Evolutionary conservation across 306 rosid species (phyloP).

Genomic region (Ormosia semicastrata): DNA sequence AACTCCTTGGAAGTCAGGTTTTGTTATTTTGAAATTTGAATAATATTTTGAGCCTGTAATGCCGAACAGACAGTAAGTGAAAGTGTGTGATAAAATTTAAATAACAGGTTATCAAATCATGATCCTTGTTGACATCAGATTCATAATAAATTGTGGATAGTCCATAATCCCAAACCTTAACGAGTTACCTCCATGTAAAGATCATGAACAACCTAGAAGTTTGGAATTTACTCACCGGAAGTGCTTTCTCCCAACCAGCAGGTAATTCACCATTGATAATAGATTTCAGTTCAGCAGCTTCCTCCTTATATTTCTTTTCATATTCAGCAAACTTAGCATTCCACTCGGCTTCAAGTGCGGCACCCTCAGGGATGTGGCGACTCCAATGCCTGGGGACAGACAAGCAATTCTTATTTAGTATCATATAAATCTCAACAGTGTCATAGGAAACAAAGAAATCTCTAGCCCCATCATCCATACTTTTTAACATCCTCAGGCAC

Average conservation of each 20-base stretch:
- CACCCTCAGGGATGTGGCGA: constrained; percentile 76
- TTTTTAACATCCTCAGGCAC: constrained; percentile 93
- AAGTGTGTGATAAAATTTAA: background rate
- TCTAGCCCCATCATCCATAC: constrained; percentile 44
- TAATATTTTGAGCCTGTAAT: background rate
- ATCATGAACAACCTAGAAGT: background rate
- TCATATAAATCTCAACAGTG: constrained; percentile 16
- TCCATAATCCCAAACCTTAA: background rate
- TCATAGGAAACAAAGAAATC: background rate
- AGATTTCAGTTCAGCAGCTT: constrained; percentile 75
- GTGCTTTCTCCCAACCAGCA: constrained; percentile 96
- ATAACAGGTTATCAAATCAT: background rate
- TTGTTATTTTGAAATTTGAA: background rate
- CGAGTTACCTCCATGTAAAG: background rate
- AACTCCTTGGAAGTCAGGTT: background rate
- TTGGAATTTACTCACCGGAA: constrained; percentile 69
- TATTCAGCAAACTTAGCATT: constrained; percentile 85
- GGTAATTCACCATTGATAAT: constrained; percentile 73
- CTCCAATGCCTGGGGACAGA: constrained; percentile 80
- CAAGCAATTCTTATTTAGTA: constrained; percentile 22
- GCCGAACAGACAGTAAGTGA: background rate
- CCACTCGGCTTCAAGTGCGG: constrained; percentile 89
- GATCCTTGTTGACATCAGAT: background rate
- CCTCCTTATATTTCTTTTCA: constrained; percentile 87
- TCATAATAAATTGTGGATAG: background rate